Base-by-base conservation (phyloP, 148 eudicot species). In the Rhododendron ferrugineum region DNA sequence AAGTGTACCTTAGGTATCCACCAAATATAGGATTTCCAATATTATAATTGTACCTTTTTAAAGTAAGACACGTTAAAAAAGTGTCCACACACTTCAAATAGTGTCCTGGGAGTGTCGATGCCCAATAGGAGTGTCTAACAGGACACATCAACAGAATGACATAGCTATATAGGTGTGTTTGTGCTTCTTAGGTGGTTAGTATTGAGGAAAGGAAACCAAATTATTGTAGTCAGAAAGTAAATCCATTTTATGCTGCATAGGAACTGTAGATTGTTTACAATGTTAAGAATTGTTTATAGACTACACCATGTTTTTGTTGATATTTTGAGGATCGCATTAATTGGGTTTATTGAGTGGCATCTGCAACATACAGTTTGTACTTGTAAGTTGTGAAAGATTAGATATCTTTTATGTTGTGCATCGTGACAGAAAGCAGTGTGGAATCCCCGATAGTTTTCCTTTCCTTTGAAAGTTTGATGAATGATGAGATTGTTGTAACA, bases 401-500 rank as follows among this genome's bases (percentile, higher is more conserved):
- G 23, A 46, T 47, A 6, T 47, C 0, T 18, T 6, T 70, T n/a
- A 84, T 4, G 15, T 49, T 28, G 36, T 26, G 54, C 54, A 4
- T 46, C 16, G 0, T 40, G 18, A 82, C 56, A 47, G 37, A 3
- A 10, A 52, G 32, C 15, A 37, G 42, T 86, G 60, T 23, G 46
- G 18, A 26, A 34, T 52, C 77, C 66, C 83, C 81, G 56, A 76
- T 62, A 78, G 66, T 70, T 91, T 72, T 22, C 52, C 10, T 8
- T 85, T 36, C n/a, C 16, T 40, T 60, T 81, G 62, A 49, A 50
- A 72, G 11, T 46, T 84, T 37, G 79, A 52, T 83, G 70, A 78
- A 56, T 86, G 78, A 52, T 66, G 58, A 50, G 50, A n/a, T 36
- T 82, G 34, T 58, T 85, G 77, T 83, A 34, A 54, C 86, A 83